Evolutionary conservation across 1,284 basidiomycete species (phyloP), one percentile per base, ranked within the genome.

Genomic region (Rugosomyces carneus): DNA sequence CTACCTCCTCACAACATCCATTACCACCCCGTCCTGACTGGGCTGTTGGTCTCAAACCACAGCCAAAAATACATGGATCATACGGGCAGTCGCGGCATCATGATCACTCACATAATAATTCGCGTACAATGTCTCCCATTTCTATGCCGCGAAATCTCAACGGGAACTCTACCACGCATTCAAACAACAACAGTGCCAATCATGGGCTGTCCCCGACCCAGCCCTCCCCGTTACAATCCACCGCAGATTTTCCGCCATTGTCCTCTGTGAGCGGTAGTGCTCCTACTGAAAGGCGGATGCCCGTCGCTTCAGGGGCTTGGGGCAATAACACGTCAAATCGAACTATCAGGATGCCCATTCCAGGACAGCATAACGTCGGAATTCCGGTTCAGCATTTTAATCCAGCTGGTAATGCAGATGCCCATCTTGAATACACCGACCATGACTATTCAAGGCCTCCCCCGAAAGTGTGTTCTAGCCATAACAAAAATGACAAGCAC

Each of bases 1-100:
- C 75, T 1, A 65, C 78, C 0, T 83, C 84, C 1, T 83, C 82
- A 26, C 78, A 83, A 56, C 87, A 90, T 57, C 87, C 87, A 19
- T 70, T 90, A 37, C 87, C 87, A 8, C 67, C 85, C 3, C 74
- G 87, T 47, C 87, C 87, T 32, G 87, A 90, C 59, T 90, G 88
- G 87, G 87, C 87, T 18, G 84, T 89, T 9, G 85, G 86, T 6
- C 68, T 89, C 27, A 84, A 82, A 59, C 77, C 86, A 0, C 80
- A 84, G 51, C 77, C 80, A 35, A 81, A 76, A 9, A 61, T 82
- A 35, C 76, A 79, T 52, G 53, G 72, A 38, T 63, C 71, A 1
- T 34, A 34, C 13, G 31, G 31, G 15, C 63, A 67, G 32, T 58
- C 65, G 38, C 69, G 74, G 23, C 74, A 76, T 55, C 73, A 74